Evolutionary conservation across 805 yeast species (phyloP).

Genomic region (Zygosaccharomyces bailii): DNA sequence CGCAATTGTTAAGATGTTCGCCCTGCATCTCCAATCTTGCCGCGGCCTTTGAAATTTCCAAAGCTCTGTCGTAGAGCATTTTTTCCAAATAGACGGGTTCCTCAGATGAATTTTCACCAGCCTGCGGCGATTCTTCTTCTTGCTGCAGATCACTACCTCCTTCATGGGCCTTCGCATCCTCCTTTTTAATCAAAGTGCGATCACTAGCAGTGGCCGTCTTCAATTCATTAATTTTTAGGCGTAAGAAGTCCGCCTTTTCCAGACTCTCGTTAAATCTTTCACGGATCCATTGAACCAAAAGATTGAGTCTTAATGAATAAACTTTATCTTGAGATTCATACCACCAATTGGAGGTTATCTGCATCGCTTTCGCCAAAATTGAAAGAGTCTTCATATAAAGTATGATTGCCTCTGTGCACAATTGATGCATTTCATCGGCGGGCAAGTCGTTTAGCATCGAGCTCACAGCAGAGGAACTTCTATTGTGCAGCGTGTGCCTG

Average conservation of each 20-base stretch:
- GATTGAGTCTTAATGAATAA: constrained; percentile 50
- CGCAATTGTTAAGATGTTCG: constrained; percentile 60
- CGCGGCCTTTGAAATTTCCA: constrained; percentile 88
- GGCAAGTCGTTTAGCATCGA: constrained; percentile 41
- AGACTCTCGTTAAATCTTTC: constrained; percentile 83
- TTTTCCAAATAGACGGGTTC: constrained; percentile 65
- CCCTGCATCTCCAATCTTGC: constrained; percentile 83
- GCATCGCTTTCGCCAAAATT: constrained; percentile 81
- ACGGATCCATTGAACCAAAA: constrained; percentile 85
- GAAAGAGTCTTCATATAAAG: constrained; percentile 82
- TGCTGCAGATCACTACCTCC: constrained; percentile 3
- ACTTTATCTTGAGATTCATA: constrained; percentile 42
- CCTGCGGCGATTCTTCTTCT: constrained; percentile 9
- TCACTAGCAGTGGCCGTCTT: constrained; percentile 9
- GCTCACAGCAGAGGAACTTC: constrained; percentile 13
- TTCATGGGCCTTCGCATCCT: constrained; percentile 19
- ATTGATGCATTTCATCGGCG: constrained; percentile 49
- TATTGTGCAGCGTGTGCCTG: constrained; percentile 11
- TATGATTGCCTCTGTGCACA: constrained; percentile 83
- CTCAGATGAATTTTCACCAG: constrained; percentile 15
- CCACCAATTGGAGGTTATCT: constrained; percentile 90
- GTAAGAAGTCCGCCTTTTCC: constrained; percentile 81
- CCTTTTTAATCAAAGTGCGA: constrained; percentile 3
- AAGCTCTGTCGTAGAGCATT: constrained; percentile 85
- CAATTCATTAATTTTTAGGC: constrained; percentile 45